Conservation (phyloP, 2,329 filamentous ascomycete genomes). For the Tolypocladium paradoxum region DNA sequence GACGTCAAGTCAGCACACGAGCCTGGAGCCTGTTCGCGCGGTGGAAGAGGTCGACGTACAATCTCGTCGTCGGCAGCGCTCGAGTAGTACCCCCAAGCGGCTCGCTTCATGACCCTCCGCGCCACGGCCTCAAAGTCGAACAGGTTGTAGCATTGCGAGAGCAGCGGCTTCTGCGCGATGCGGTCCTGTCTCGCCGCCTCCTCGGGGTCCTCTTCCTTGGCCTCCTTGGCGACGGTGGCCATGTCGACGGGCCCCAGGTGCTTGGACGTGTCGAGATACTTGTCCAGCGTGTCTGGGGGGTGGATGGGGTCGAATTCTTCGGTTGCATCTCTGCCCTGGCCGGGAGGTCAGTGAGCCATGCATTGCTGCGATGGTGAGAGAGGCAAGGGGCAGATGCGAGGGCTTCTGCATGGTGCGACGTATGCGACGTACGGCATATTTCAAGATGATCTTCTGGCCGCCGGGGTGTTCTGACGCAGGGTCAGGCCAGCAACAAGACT, state of each 20-base stretch:
- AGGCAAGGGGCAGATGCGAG: background rate
- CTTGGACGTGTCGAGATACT: conserved; percentile 75
- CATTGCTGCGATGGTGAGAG: background rate
- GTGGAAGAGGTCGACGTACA: too few species aligned
- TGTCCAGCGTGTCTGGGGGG: conserved; percentile 77
- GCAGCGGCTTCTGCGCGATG: conserved; percentile 61
- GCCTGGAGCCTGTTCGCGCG: too few species aligned
- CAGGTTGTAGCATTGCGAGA: conserved; percentile 86
- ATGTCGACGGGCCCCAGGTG: conserved; percentile 87
- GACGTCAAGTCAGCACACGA: too few species aligned
- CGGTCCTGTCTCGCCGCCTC: conserved; percentile 59
- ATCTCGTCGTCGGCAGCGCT: conserved; percentile 59
- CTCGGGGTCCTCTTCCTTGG: conserved; percentile 55
- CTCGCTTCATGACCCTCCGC: conserved; percentile 84
- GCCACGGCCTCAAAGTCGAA: conserved; percentile 95
- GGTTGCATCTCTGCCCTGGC: conserved; percentile 76
- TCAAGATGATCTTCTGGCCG: conserved; percentile 85
- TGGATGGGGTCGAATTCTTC: conserved; percentile 84
- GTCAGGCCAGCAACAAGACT: background rate
- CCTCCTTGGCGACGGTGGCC: conserved; percentile 61
- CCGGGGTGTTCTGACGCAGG: conserved; percentile 63
- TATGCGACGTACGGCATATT: conserved; percentile 59
- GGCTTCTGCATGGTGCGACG: conserved; percentile 9
- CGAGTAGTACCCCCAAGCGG: conserved; percentile 96
- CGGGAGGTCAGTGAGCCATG: background rate